Evolutionary conservation across 345 rosid genomes (phyloP).

Genomic region (Eucalyptus rudis): DNA sequence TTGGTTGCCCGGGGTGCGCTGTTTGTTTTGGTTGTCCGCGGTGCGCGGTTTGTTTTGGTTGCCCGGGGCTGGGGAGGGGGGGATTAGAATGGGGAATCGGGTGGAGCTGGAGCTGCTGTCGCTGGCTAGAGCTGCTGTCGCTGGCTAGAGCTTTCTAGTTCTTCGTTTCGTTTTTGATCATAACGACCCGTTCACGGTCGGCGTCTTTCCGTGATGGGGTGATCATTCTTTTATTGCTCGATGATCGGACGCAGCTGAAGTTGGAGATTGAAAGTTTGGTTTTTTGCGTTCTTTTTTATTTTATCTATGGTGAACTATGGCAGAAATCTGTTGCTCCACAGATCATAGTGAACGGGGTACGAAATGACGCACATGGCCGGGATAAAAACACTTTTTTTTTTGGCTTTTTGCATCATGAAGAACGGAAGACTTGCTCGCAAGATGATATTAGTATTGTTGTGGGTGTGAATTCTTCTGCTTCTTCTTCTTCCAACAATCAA

Average conservation of each 20-base stretch:
- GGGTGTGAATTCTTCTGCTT: not conserved
- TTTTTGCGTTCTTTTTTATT: not conserved
- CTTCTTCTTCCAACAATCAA: not conserved
- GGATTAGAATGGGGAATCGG: not conserved
- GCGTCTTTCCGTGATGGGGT: not conserved
- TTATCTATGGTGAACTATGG: not conserved
- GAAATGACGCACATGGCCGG: not conserved
- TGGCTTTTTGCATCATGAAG: not conserved
- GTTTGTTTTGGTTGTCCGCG: not conserved
- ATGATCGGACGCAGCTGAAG: not conserved
- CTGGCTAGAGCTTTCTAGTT: not conserved
- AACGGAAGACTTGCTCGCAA: not conserved
- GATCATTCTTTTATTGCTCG: not conserved
- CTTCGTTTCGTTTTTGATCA: not conserved
- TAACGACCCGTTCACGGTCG: not conserved
- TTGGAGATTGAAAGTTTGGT: not conserved
- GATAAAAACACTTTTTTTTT: not conserved
- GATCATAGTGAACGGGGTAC: not conserved
- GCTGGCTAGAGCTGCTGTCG: not conserved
- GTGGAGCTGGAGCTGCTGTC: not conserved
- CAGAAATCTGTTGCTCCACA: not conserved
- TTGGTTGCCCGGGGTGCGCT: not conserved
- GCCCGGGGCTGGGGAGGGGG: not conserved
- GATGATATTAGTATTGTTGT: not conserved
- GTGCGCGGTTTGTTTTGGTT: not conserved